Conservation (phyloP, 2,329 filamentous ascomycete species). For the Ambrosiella xylebori region DNA sequence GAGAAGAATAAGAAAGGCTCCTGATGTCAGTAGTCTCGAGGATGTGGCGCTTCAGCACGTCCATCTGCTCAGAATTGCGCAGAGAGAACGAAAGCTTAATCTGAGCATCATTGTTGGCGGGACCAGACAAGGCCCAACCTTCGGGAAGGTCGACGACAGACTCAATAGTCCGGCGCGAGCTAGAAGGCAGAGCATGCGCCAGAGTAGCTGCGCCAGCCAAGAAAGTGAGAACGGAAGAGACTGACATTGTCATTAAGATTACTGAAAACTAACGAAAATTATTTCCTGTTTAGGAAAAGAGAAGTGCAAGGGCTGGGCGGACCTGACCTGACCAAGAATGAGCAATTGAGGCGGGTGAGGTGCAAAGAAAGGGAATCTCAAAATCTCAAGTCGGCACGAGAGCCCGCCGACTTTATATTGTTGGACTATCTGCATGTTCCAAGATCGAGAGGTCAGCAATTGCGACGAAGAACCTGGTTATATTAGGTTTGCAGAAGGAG, state of each 20-base stretch:
- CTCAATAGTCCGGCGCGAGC: slow-evolving; percentile 10
- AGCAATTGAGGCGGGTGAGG: neutral
- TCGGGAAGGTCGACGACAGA: slow-evolving; percentile 9
- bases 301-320: neutral
- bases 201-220: slow-evolving; percentile 5
- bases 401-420: neutral
- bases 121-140: slow-evolving; percentile 12
- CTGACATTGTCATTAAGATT: neutral
- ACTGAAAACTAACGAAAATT: neutral
- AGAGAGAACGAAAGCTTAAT: slow-evolving; percentile 13
- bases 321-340: neutral
- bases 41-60: slow-evolving; percentile 10
- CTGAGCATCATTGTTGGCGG: neutral
- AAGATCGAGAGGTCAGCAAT: neutral
- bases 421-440: too few relatives aligned
- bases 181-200: slow-evolving; percentile 5
- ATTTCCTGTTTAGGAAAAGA: neutral
- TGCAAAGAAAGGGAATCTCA: neutral
- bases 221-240: slow-evolving; percentile 9
- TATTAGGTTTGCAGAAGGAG: neutral
- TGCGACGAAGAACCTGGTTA: neutral
- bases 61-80: slow-evolving; percentile 12
- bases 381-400: neutral
- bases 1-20: slow-evolving; percentile 27
- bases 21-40: slow-evolving; percentile 26